Base-by-base conservation (phyloP, 1,284 basidiomycete genomes). In the Cryptococcus sp. region DNA sequence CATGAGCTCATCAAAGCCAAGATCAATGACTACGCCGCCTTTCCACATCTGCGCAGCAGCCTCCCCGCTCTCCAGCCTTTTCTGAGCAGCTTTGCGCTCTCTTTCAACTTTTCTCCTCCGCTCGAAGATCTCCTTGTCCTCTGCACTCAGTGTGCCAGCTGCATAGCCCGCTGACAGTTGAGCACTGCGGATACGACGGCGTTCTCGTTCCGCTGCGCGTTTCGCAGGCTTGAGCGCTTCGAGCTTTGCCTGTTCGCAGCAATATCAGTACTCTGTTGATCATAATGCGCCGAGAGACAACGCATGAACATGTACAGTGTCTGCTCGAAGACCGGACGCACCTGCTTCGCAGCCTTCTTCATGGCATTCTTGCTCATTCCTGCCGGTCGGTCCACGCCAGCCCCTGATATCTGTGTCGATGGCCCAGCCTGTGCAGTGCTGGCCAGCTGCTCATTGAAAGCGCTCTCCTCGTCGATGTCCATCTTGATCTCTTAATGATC, bases 1-100 rank as follows among this genome's bases (percentile, higher is more conserved):
- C 96, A 99, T 99, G 78, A 89, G 83, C 49, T 93, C 86, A 76
- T 99, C 96, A 74, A 99, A 99, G 2, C 88, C 92, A 7, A 96
- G 82, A 79, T 99, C 96, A 27, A 99, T 80, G 20, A 96, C 85
- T 2, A 99, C 83, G 39, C 84, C 85, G 10, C 90, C 91, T 17
- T 83, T 82, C 80, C 75, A 81, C 27, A 76, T 65, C n/a, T 68
- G 54, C 11, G 62, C 62, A 55, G 59, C 31, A 31, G 54, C 59
- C 44, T 62, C 41, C 45, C 62, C 72, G 42, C 44, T 59, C 53
- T 66, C 71, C 72, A 53, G 70, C 68, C 63, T 82, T 81, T 77
- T 86, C 38, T 60, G 64, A 1, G 55, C 61, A 19, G 47, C 54
- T 31, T 61, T 67, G 44, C 67, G 52, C 22, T 65, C 64, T 41